A percentile compares a stretch with the other conserved stretches of the same genome.
These are phyloP conservation scores for Omphalotus olearius DNA, from an alignment of 1,284 basidiomycete genomes.

Conservation along the genomic window DNA sequence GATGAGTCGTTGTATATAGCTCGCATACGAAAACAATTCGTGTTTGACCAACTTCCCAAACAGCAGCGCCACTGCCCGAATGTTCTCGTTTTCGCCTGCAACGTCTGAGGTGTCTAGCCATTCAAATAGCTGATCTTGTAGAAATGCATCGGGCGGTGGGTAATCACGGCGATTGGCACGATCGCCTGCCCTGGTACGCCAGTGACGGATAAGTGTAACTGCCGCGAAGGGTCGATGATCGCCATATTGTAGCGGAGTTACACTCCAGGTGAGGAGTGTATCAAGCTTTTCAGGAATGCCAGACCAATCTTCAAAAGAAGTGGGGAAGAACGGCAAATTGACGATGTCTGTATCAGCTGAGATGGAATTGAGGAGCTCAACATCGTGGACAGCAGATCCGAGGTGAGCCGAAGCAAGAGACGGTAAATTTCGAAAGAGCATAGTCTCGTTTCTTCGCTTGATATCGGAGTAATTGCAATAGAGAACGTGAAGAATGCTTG, in stretches of 20 bases:
- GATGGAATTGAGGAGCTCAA: constrained; percentile 83
- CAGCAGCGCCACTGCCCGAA: constrained; percentile 63
- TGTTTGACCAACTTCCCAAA: constrained; percentile 78
- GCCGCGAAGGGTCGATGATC: constrained; percentile 83
- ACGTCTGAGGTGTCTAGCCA: constrained; percentile 77
- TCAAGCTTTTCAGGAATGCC: constrained; percentile 70
- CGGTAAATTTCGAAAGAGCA: constrained; percentile 69
- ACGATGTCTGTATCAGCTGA: constrained; percentile 65
- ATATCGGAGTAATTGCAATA: constrained; percentile 53
- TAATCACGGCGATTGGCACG: constrained; percentile 56
- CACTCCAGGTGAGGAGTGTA: constrained; percentile 83
- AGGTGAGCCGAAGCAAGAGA: constrained; percentile 53
- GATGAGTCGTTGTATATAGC: constrained; percentile 82
- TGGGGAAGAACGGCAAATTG: constrained; percentile 58
- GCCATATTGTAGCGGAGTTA: constrained; percentile 81
- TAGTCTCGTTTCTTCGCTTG: constrained; percentile 67
- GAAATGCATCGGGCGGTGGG: constrained; percentile 49
- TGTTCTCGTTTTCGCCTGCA: constrained; percentile 54
- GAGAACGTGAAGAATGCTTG: constrained; percentile 40
- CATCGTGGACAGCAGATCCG: constrained; percentile 66
- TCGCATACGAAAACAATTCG: constrained; percentile 79
- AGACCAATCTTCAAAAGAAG: constrained; percentile 36
- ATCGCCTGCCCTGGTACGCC: constrained; percentile 61
- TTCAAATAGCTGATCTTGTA: constrained; percentile 76
- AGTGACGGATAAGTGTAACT: constrained; percentile 69